A percentile compares a stretch with the other conserved stretches of the same genome.
Evolutionary conservation across 2,329 filamentous ascomycete genomes (phyloP).

Genomic region (Pseudogymnoascus sp.): DNA sequence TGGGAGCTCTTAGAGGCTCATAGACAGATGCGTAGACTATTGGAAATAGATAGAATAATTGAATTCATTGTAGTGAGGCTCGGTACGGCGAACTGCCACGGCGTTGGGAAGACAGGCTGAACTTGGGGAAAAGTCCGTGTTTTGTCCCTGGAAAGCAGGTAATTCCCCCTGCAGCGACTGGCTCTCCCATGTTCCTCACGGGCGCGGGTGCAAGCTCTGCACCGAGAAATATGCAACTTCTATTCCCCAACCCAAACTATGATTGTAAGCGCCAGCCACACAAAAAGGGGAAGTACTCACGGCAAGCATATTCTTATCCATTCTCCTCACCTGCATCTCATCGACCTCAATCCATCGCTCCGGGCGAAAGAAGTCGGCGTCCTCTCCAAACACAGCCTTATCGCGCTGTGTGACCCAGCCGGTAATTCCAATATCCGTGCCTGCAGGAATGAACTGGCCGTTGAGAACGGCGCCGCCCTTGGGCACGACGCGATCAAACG

Average conservation of each 20-base stretch:
- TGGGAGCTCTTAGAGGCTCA: no score
- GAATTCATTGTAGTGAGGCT: no score
- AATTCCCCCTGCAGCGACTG: no score
- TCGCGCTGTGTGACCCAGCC: conserved; percentile 26
- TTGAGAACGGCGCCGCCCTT: conserved; percentile 8
- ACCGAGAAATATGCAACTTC: not conserved
- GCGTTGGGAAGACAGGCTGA: no score
- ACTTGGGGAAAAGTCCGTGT: no score
- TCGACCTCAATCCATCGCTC: conserved; percentile 35
- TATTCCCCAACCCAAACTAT: not conserved
- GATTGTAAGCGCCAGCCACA: not conserved
- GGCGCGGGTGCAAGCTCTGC: no score
- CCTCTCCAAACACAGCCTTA: conserved; percentile 28
- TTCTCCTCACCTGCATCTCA: not conserved
- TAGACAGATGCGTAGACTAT: no score
- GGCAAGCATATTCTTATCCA: not conserved
- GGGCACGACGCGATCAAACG: conserved; percentile 9
- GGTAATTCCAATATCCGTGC: conserved; percentile 9
- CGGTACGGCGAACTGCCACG: no score
- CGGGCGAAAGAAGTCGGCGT: conserved; percentile 33
- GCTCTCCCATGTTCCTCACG: no score
- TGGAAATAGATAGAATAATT: no score
- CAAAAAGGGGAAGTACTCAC: not conserved
- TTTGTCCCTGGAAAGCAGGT: no score
- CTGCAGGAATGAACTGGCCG: conserved; percentile 8